phyloP scores from a whole-genome alignment of 306 rosid genomes.

The Parietaria judaica region DNA sequence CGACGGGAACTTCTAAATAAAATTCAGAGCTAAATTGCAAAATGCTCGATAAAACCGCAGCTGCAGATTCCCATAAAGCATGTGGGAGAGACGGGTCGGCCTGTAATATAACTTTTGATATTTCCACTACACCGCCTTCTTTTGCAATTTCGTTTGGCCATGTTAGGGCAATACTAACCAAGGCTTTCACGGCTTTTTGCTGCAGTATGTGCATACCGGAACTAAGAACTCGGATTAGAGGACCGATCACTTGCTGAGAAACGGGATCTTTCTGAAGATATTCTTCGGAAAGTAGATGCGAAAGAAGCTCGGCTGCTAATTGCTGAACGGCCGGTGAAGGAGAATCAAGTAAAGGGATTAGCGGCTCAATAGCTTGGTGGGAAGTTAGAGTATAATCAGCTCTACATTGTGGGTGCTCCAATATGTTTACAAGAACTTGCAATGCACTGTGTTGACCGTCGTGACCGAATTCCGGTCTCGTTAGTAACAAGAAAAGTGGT shows the following conservation, averaged over 20 bases:
- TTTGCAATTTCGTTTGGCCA: constrained; percentile 99
- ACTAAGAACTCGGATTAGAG: constrained; percentile 79
- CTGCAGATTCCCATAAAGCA: constrained; percentile 96
- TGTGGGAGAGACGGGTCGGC: constrained; percentile 96
- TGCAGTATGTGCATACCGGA: constrained; percentile 89
- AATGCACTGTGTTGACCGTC: constrained; percentile 92
- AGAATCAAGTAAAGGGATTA: constrained; percentile 84
- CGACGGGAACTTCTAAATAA: constrained; percentile 95
- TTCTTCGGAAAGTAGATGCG: constrained; percentile 83
- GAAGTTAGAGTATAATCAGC: constrained; percentile 74
- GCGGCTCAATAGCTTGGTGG: constrained; percentile 85
- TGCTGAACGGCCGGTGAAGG: constrained; percentile 91
- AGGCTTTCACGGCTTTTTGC: constrained; percentile 98
- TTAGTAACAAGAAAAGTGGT: constrained; percentile 75
- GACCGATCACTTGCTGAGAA: constrained; percentile 82
- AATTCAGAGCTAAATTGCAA: constrained; percentile 96
- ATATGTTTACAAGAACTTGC: constrained; percentile 92
- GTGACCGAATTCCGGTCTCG: constrained; percentile 80
- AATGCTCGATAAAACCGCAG: constrained; percentile 84
- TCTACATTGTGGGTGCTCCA: constrained; percentile 95
- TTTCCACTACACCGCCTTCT: constrained; percentile 86
- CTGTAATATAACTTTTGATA: constrained; percentile 89
- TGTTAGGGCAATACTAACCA: constrained; percentile 78
- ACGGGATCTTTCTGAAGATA: constrained; percentile 84
- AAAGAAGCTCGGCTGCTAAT: constrained; percentile 94